A percentile compares a stretch with the other conserved stretches of the same genome.
Conservation (phyloP, 192 early-diverging fungal genomes). For the Coemansia sp. region DNA sequence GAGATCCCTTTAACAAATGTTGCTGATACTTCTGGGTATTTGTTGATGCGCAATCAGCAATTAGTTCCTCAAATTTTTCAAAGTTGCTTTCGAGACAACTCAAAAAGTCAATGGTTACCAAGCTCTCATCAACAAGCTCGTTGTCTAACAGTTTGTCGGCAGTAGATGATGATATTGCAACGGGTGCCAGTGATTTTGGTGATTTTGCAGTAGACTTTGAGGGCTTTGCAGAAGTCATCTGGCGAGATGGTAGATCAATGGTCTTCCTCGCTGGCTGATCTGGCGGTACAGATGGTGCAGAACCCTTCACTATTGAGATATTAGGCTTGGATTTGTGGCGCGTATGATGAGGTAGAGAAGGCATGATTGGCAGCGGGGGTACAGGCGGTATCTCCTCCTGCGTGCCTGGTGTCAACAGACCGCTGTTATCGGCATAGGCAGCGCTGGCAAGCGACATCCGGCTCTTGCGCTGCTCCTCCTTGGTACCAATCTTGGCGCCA, state of each 20-base stretch:
- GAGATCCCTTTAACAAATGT: slow-evolving; percentile 23
- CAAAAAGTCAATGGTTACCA: slow-evolving; percentile 50
- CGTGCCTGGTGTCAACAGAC: slow-evolving; percentile 14
- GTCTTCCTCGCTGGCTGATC: slow-evolving; percentile 29
- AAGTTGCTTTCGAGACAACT: slow-evolving; percentile 45
- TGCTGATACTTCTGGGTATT: background rate
- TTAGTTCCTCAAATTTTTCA: slow-evolving; percentile 28
- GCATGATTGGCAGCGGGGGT: slow-evolving; percentile 18
- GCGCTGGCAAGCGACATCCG: slow-evolving; percentile 40
- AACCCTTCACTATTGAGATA: background rate
- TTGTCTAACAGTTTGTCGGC: slow-evolving; percentile 39
- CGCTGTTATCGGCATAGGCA: slow-evolving; percentile 14
- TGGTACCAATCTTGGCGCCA: slow-evolving; percentile 45
- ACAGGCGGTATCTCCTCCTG: slow-evolving; percentile 19
- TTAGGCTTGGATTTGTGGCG: slow-evolving; percentile 14
- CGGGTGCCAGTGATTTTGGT: slow-evolving; percentile 12
- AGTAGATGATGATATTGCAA: slow-evolving; percentile 30
- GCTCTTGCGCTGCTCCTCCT: slow-evolving; percentile 52
- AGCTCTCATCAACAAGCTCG: slow-evolving; percentile 43
- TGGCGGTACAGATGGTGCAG: slow-evolving; percentile 1
- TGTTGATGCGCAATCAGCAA: background rate
- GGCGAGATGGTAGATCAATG: slow-evolving; percentile 27
- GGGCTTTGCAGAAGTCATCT: background rate
- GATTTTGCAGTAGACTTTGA: background rate
- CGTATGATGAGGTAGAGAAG: slow-evolving; percentile 5